A percentile compares a stretch with the other conserved stretches of the same genome.
phyloP scores from a whole-genome alignment of 345 rosid genomes.

The Mercurialis annua region DNA sequence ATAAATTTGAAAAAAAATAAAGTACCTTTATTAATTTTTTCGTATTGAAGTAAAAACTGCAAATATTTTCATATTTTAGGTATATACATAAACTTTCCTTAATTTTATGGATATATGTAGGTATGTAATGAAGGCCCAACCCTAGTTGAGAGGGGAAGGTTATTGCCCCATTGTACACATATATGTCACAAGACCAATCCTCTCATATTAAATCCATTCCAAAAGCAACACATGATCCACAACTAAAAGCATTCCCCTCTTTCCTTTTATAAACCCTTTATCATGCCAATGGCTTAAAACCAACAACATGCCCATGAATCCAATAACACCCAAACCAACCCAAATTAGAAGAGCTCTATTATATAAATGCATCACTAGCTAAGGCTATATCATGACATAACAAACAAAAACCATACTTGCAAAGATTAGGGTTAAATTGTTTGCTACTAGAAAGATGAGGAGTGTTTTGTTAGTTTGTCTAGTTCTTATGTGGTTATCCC shows the following conservation, averaged over 20 bases:
- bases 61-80: too few relatives aligned
- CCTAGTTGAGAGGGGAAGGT: neutral
- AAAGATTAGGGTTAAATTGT: neutral
- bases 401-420: neutral
- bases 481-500: constrained; percentile 21
- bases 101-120: neutral
- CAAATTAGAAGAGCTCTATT: neutral
- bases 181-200: constrained; percentile 9
- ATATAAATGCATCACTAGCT: constrained; percentile 8
- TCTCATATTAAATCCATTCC: neutral
- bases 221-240: constrained; percentile 9
- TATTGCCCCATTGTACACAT: neutral
- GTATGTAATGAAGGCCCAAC: too few relatives aligned
- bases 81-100: too few relatives aligned
- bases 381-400: neutral
- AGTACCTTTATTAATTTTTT: too few relatives aligned
- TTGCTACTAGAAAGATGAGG: constrained; percentile 3
- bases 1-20: too few relatives aligned
- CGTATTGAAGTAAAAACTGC: too few relatives aligned
- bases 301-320: constrained; percentile 20
- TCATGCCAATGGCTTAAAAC: neutral
- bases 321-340: constrained; percentile 20
- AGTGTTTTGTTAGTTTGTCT: constrained; percentile 19
- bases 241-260: neutral
- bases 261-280: neutral